Base-by-base conservation (phyloP, 2,329 filamentous ascomycete genomes). In the Chrysosphaeria jannelii region DNA sequence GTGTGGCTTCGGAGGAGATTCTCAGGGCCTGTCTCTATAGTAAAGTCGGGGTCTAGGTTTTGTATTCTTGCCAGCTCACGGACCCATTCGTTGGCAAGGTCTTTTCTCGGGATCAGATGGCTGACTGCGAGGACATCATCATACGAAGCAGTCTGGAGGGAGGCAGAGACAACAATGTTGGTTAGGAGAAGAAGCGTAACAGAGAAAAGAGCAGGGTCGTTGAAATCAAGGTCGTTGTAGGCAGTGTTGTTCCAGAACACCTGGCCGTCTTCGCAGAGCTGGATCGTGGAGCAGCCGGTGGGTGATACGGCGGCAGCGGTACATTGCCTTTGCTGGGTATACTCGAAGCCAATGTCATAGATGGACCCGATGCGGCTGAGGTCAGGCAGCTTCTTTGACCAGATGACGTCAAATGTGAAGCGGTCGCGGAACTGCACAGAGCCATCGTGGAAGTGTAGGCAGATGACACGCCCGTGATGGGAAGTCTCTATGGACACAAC, bases 351-450 rank as follows among this genome's bases (percentile, higher is more conserved):
- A 21, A 66, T 63, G 39, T 90, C 74, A 14, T 66, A 51, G 14
- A 88, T 50, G 27, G 62, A 70, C 29, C 57, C 61, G 15, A 88
- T 60, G 21, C 51, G 61, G 20, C 61, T 56, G 6, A 60, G 44
- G 33, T 70, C 67, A 14, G 56, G 52, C 26, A 68, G 57, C 5
- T 57, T 54, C 30, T 60, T 64, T n/a, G n/a, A n/a, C n/a, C n/a
- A 18, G 1, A 79, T 48, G 25, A 66, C 53, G 4, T 61, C 52
- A 56, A 89, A 68, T 0, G 61, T 71, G 22, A 57, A 52, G 8
- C 76, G 59, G 36, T 88, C 71, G 26, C 74, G 62, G 40, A 81
- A 74, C 33, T 85, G 67, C 4, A 88, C 51, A 0, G 64, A 69
- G 8, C 79, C 74, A 38, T 90, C 78, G 29, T 71, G 71, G 34